A percentile compares a stretch with the other conserved stretches of the same genome.
phyloP scores from a whole-genome alignment of 768 basidiomycete genomes.

The Thelephora aurantiotincta region DNA sequence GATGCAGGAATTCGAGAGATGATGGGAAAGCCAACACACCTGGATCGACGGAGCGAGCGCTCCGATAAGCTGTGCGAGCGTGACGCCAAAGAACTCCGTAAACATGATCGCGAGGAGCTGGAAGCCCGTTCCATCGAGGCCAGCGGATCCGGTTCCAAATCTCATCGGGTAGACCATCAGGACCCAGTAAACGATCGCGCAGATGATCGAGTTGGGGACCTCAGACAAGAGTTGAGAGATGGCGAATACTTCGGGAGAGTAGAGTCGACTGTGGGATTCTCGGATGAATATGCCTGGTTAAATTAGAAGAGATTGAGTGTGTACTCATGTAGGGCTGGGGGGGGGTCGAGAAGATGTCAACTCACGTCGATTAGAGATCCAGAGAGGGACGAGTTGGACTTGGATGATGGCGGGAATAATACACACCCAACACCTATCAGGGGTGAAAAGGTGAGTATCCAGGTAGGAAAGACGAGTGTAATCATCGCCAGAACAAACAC shows the following conservation, averaged over 20 bases:
- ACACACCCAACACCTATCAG: constrained; percentile 45
- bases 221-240: constrained; percentile 72
- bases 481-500: constrained; percentile 11
- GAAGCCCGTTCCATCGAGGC: constrained; percentile 53
- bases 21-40: constrained; percentile 16
- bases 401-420: constrained; percentile 66
- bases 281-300: constrained; percentile 20
- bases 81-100: constrained; percentile 60
- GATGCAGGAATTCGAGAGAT: too few species aligned
- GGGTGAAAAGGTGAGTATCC: not conserved
- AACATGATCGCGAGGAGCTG: constrained; percentile 57
- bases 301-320: too few species aligned
- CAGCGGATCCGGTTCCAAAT: constrained; percentile 50
- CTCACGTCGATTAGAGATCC: constrained; percentile 53
- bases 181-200: constrained; percentile 62
- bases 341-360: constrained; percentile 3
- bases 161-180: constrained; percentile 62
- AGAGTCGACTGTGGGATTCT: constrained; percentile 76
- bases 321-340: too few species aligned
- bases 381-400: constrained; percentile 72
- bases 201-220: constrained; percentile 60
- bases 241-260: constrained; percentile 76
- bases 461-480: not conserved
- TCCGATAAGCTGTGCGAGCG: constrained; percentile 63
- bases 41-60: constrained; percentile 60